Percentiles rank a stretch among this genome's conserved stretches.
phyloP scores from a whole-genome alignment of 202 grass and related monocot genomes.

The Tripidium arundinaceum region DNA sequence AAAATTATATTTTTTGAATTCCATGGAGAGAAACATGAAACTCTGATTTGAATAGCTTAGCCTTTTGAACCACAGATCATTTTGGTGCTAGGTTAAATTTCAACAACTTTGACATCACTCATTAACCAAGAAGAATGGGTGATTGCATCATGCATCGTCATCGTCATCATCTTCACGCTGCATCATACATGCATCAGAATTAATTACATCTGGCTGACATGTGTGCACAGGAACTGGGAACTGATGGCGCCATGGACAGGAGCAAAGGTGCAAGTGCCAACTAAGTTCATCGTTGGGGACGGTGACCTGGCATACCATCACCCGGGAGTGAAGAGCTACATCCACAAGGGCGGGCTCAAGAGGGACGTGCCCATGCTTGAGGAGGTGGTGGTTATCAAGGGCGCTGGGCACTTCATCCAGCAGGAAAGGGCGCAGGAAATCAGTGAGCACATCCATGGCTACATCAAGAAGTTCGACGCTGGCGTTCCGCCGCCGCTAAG shows the following conservation, averaged over 20 bases:
- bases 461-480: conserved; percentile 50
- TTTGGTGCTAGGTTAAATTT: neutral
- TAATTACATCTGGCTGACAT: neutral
- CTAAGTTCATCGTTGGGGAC: conserved; percentile 73
- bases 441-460: conserved; percentile 68
- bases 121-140: neutral
- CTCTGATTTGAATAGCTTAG: neutral
- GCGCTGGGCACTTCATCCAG: conserved; percentile 65
- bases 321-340: conserved; percentile 58
- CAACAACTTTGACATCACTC: neutral
- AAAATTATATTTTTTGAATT: too few species aligned
- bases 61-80: neutral
- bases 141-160: neutral
- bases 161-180: neutral
- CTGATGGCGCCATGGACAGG: conserved; percentile 65
- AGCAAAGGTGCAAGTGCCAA: conserved; percentile 60
- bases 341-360: conserved; percentile 73
- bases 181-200: neutral
- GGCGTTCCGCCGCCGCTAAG: neutral
- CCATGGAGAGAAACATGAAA: neutral
- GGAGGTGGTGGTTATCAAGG: conserved; percentile 64
- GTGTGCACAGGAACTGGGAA: conserved; percentile 66
- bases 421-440: conserved; percentile 72
- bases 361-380: conserved; percentile 63
- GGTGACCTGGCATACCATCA: conserved; percentile 60